Conservation (phyloP, 139 green algal genomes). For the Chlorella sp. region DNA sequence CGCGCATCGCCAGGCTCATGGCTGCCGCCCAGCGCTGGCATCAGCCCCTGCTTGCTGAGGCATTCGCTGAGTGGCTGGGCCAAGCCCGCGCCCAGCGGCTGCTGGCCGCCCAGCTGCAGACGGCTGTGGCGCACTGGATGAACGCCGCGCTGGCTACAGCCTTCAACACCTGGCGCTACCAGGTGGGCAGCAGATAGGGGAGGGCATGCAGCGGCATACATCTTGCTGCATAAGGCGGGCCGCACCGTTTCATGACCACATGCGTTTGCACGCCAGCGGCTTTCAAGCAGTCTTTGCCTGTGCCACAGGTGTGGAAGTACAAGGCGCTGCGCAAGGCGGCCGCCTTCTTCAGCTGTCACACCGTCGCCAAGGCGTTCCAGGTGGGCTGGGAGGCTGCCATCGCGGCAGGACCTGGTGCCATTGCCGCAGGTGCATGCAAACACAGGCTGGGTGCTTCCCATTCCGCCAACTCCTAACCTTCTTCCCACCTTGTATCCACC, state of each 20-base stretch:
- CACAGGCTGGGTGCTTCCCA: background rate
- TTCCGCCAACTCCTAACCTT: background rate
- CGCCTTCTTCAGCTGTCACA: background rate
- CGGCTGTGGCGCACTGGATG: background rate
- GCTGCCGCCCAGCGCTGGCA: slow-evolving; percentile 14
- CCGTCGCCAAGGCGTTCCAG: background rate
- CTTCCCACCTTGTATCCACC: too few species aligned
- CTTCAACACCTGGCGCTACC: background rate
- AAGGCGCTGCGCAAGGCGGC: slow-evolving; percentile 7
- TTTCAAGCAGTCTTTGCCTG: too few species aligned
- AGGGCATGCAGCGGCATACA: too few species aligned
- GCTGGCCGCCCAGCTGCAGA: background rate
- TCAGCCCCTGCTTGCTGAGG: background rate
- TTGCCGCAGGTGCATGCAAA: background rate
- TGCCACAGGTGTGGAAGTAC: background rate
- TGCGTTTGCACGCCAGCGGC: too few species aligned
- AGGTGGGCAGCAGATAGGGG: background rate
- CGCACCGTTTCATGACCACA: too few species aligned
- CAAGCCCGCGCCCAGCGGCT: background rate
- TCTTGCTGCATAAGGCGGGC: too few species aligned
- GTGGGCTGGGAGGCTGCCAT: background rate
- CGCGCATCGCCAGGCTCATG: background rate
- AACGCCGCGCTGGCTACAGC: background rate
- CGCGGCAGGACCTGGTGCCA: background rate
- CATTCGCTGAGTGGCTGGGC: background rate